A percentile compares a stretch with the other conserved stretches of the same genome.
Conservation (phyloP, 2,329 filamentous ascomycete genomes). For the Sporothrix globosa region DNA sequence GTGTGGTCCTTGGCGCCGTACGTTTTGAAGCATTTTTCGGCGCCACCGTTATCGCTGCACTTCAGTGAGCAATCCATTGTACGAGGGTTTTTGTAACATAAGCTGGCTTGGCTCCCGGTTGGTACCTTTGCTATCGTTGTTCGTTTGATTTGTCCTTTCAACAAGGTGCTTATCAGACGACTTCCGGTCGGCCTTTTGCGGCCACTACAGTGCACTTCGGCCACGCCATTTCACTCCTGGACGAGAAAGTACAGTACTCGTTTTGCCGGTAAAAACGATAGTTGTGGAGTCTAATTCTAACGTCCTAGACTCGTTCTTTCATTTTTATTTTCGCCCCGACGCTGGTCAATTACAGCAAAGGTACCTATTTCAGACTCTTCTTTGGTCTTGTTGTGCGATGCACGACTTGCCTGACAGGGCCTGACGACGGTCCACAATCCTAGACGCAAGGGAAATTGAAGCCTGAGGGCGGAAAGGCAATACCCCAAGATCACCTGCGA, state of each 20-base stretch:
- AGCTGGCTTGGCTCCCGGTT: neutral
- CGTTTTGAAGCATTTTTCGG: neutral
- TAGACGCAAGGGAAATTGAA: neutral
- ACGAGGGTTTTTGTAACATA: neutral
- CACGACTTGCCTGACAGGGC: too few species aligned
- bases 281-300: too few species aligned
- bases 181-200: too few species aligned
- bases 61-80: too few species aligned
- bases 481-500: neutral
- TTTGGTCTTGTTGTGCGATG: too few species aligned
- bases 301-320: too few species aligned
- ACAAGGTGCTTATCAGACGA: neutral
- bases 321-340: too few species aligned
- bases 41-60: neutral
- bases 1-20: neutral
- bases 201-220: neutral
- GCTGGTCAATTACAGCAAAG: too few species aligned
- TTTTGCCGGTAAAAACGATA: too few species aligned
- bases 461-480: neutral
- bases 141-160: neutral
- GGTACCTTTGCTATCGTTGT: neutral
- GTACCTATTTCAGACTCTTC: too few species aligned
- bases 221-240: constrained; percentile 15
- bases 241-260: neutral
- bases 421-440: too few species aligned